Base-by-base conservation (phyloP, 352 stramenopile genomes). In the Globisporangium paddicum region DNA sequence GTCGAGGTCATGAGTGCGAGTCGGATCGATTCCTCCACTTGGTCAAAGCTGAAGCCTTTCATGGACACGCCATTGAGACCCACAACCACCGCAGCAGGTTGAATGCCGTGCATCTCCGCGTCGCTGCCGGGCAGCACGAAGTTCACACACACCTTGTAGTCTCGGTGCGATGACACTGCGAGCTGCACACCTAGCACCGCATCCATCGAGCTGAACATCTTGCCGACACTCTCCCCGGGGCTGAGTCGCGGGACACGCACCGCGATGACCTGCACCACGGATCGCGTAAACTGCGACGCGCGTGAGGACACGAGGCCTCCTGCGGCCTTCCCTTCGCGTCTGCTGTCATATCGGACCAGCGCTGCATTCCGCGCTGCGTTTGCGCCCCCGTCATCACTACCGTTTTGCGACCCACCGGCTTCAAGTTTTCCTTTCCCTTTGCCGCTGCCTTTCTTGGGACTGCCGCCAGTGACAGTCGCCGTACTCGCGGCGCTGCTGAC, bases 131-230 rank as follows among this genome's bases (percentile, higher is more conserved):
- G 71, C 4, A 77, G 59, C 0, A 93, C 81, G 58, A 84, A 86
- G 47, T 89, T 86, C 21, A 89, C 79, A 44, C 75, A 80, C 26
- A 70, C 77, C 40, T 79, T 75, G 66, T 79, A 91, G 62, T 89
- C 82, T 6, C 71, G 67, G 6, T 77, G 73, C 11, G 67, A 73
- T 13, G 82, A 91, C 30, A 75, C 65, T 42, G 80, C 71, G 4
- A 91, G 66, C 46, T 84, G 75, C 37, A 91, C 53, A 21, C 82
- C 82, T 25, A 91, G 56, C 18, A 73, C 54, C 9, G 59, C 67
- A 58, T 87, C 77, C 48, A 87, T 50, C 9, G 75, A 75, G 64
- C 66, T 85, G 48, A 68, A 80, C 67, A 76, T 82, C 65, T 30
- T 71, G 14, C 64, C 71, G 16, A 69, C 28, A n/a, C 56, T 62